Conservation (phyloP, 805 yeast genomes). For the Blastobotrys attinorum region DNA sequence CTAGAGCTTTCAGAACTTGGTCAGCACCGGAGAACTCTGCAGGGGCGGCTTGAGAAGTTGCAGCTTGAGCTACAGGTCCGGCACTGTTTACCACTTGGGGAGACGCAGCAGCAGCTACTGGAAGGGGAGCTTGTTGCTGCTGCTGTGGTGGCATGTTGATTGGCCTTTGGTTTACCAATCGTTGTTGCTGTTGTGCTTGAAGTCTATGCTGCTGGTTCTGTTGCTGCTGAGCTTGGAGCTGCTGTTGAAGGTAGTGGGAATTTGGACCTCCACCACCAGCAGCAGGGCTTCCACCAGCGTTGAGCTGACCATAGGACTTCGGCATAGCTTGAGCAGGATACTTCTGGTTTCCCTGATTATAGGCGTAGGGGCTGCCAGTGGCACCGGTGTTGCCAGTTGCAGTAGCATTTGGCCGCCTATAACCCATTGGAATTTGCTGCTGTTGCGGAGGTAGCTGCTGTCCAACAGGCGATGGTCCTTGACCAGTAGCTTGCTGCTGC, state of each 20-base stretch:
- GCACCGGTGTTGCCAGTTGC: no score
- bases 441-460: conserved; percentile 19
- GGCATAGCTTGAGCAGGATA: background rate
- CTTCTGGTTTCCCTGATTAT: background rate
- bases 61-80: background rate
- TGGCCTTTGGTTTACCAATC: no score
- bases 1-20: conserved; percentile 11
- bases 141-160: no score
- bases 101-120: conserved; percentile 1
- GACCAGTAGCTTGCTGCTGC: conserved; percentile 28
- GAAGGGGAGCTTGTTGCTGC: conserved; percentile 5
- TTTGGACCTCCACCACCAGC: background rate
- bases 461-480: conserved; percentile 23
- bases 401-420: no score
- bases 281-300: no score
- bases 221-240: conserved; percentile 7
- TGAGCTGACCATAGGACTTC: no score
- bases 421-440: conserved; percentile 5
- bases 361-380: no score
- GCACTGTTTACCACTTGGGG: conserved; percentile 3
- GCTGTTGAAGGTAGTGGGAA: background rate
- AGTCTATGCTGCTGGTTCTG: conserved; percentile 21
- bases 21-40: conserved; percentile 11
- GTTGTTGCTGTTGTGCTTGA: conserved; percentile 8
- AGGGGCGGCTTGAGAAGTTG: background rate